phyloP scores from a whole-genome alignment of 495 filamentous ascomycete species.

The Penicillium ochrochloron region DNA sequence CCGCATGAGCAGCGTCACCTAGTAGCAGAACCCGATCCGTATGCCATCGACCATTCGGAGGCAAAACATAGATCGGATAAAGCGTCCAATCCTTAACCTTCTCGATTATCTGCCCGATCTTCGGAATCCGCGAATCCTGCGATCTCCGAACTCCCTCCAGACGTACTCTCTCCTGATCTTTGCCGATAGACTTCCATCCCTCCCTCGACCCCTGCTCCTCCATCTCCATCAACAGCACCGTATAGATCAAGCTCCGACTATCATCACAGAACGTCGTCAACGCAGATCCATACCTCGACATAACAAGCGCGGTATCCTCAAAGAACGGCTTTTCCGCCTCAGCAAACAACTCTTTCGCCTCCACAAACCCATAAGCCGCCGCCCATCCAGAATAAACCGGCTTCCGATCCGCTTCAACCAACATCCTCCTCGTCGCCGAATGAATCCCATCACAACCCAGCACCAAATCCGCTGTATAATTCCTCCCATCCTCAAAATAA shows the following conservation, averaged over 20 bases:
- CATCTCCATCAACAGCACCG: constrained; percentile 40
- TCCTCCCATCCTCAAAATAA: constrained; percentile 47
- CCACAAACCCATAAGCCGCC: constrained; percentile 12
- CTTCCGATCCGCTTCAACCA: constrained; percentile 28
- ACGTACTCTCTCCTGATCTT: constrained; percentile 38
- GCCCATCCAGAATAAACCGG: constrained; percentile 10
- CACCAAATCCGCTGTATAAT: constrained; percentile 47
- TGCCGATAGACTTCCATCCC: constrained; percentile 47
- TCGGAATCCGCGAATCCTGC: constrained; percentile 30
- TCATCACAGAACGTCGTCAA: constrained; percentile 24
- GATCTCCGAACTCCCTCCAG: constrained; percentile 16
- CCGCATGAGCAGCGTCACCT: constrained; percentile 44
- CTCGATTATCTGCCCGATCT: constrained; percentile 46
- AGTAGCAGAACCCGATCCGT: constrained; percentile 47
- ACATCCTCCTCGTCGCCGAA: constrained; percentile 48
- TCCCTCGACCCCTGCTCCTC: constrained; percentile 34
- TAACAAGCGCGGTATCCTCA: constrained; percentile 6
- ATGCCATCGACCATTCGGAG: constrained; percentile 47
- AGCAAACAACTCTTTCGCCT: constrained; percentile 4
- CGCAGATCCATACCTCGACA: constrained; percentile 15
- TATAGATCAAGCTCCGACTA: constrained; percentile 34
- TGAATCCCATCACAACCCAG: constrained; percentile 61
- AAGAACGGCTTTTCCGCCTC: constrained; percentile 14
- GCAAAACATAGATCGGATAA: constrained; percentile 55
- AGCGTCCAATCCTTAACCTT: constrained; percentile 51